phyloP scores from a whole-genome alignment of 2,329 filamentous ascomycete genomes.

The Aspergillus jensenii region DNA sequence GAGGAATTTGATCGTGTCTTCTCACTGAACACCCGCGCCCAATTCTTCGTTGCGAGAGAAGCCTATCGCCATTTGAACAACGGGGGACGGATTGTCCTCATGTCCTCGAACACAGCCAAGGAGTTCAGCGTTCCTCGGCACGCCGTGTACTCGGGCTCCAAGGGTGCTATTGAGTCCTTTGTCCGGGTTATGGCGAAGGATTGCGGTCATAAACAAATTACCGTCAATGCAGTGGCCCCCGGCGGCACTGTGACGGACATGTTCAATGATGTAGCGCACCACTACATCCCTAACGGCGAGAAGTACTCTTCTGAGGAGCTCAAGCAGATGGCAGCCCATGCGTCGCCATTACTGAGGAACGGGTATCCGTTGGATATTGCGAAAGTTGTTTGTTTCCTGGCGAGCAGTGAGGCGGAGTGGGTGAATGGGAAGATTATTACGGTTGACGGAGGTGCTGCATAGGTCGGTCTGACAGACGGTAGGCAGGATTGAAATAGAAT shows the following conservation, averaged over 20 bases:
- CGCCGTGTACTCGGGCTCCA: constrained; percentile 71
- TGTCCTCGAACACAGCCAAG: constrained; percentile 65
- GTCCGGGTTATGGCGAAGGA: constrained; percentile 72
- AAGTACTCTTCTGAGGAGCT: constrained; percentile 7
- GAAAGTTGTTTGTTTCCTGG: constrained; percentile 10
- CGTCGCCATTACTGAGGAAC: constrained; percentile 2
- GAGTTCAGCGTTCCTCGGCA: constrained; percentile 69
- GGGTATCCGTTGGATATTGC: constrained; percentile 12
- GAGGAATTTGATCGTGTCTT: constrained; percentile 54
- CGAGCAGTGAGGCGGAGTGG: constrained; percentile 9
- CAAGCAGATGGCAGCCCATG: constrained; percentile 1
- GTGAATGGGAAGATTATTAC: constrained; percentile 10
- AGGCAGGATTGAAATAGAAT: background rate
- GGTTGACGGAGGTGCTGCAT: background rate
- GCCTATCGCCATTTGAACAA: constrained; percentile 69
- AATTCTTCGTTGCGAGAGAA: constrained; percentile 64
- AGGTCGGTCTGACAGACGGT: background rate
- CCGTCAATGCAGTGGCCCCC: constrained; percentile 66
- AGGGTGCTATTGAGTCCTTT: constrained; percentile 75
- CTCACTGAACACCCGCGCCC: constrained; percentile 61
- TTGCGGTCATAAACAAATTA: constrained; percentile 66
- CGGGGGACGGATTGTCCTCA: constrained; percentile 72
- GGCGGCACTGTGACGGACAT: constrained; percentile 69
- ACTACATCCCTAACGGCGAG: constrained; percentile 13
- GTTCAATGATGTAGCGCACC: constrained; percentile 49